A percentile compares a stretch with the other conserved stretches of the same genome.
These are phyloP conservation scores for Hibiscus trionum DNA, from an alignment of 345 rosid species.

Conservation along the genomic window DNA sequence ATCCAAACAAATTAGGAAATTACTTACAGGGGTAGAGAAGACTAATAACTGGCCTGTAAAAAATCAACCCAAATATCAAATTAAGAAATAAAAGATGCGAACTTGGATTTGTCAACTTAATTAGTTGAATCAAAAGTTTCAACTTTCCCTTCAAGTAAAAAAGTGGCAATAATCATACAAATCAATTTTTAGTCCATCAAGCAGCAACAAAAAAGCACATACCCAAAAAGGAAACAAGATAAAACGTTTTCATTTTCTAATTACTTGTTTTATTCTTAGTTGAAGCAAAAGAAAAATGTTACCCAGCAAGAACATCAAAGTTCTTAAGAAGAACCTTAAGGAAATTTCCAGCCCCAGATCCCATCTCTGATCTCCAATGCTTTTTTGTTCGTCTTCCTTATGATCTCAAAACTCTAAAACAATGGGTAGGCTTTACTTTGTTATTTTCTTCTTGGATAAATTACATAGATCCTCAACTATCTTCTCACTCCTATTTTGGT, in stretches of 20 bases:
- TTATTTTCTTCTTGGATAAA: not conserved
- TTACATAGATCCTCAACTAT: too few relatives aligned
- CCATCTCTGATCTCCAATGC: conserved; percentile 10
- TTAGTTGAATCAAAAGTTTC: not conserved
- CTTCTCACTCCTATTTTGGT: too few relatives aligned
- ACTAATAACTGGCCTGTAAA: conserved; percentile 10
- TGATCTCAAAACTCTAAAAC: not conserved
- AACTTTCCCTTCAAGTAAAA: not conserved
- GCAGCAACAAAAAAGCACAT: not conserved
- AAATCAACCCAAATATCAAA: not conserved
- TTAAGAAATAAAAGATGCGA: not conserved
- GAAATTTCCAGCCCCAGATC: conserved; percentile 19
- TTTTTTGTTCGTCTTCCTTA: not conserved
- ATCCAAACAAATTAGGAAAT: not conserved
- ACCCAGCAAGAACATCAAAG: conserved; percentile 18
- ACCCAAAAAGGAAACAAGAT: not conserved
- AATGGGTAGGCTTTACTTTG: not conserved
- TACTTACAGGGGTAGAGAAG: conserved; percentile 7
- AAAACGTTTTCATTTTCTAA: not conserved
- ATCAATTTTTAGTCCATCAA: not conserved
- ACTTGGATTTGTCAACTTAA: not conserved
- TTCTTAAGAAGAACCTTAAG: conserved; percentile 9
- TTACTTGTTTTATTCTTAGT: too few relatives aligned
- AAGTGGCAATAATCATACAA: not conserved
- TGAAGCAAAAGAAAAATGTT: not conserved